phyloP scores from a whole-genome alignment of 441 rosid species.

The Gossypium gossypioides region DNA sequence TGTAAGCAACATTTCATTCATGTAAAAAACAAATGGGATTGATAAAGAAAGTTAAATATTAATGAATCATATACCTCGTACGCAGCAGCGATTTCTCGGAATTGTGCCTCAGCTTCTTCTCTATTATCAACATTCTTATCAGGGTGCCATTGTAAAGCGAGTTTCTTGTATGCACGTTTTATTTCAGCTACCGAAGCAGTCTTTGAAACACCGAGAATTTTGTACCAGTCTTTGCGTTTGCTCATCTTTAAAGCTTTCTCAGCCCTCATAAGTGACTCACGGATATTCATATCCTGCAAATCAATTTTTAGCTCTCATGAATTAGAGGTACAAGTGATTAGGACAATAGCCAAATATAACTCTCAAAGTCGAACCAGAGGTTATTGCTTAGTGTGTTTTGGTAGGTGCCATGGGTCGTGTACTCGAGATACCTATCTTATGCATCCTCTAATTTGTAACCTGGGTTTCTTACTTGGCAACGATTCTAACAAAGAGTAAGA shows the following conservation, averaged over 20 bases:
- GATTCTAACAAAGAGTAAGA: too few species aligned
- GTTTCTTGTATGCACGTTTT: slow-evolving; percentile 88
- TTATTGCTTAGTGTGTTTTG: too few species aligned
- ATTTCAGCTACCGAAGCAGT: slow-evolving; percentile 72
- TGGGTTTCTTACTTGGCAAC: too few species aligned
- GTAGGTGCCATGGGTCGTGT: too few species aligned
- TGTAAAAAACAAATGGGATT: background rate
- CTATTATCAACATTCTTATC: slow-evolving; percentile 84
- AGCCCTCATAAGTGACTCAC: slow-evolving; percentile 70
- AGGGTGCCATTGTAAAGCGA: slow-evolving; percentile 94
- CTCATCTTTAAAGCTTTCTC: slow-evolving; percentile 95
- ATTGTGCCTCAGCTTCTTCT: slow-evolving; percentile 88
- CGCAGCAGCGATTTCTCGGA: slow-evolving; percentile 86
- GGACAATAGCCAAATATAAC: background rate
- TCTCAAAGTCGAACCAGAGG: too few species aligned
- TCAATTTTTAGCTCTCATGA: slow-evolving; percentile 11
- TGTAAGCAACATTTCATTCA: slow-evolving; percentile 15
- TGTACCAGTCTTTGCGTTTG: slow-evolving; percentile 93
- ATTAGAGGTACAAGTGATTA: background rate
- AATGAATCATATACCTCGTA: slow-evolving; percentile 46
- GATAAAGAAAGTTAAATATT: background rate
- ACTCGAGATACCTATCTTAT: too few species aligned
- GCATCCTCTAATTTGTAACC: too few species aligned
- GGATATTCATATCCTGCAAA: slow-evolving; percentile 65
- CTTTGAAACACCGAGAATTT: slow-evolving; percentile 70